phyloP scores from a whole-genome alignment of 2,329 filamentous ascomycete species.

The Aspergillus alliaceus region DNA sequence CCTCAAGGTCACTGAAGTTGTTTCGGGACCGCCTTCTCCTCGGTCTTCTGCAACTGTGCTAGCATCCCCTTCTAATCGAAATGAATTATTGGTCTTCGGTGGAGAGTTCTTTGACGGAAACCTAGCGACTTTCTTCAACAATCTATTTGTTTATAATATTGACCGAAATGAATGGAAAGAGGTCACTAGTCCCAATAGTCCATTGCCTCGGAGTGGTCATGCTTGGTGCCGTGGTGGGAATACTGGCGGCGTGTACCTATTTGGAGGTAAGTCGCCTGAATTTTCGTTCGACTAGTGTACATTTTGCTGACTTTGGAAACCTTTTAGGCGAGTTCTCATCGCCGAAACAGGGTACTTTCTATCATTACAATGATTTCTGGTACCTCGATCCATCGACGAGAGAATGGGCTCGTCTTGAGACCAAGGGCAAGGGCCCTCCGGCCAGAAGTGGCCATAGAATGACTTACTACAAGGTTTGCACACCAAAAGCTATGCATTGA shows the following conservation, averaged over 20 bases:
- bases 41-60: conserved; percentile 79
- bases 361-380: conserved; percentile 99
- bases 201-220: conserved; percentile 86
- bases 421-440: conserved; percentile 69
- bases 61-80: conserved; percentile 80
- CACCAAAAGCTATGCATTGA: background rate
- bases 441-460: conserved; percentile 91
- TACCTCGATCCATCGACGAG: conserved; percentile 76
- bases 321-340: conserved; percentile 77
- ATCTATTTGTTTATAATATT: conserved; percentile 69
- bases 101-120: conserved; percentile 96
- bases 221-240: conserved; percentile 92
- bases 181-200: conserved; percentile 87
- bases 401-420: conserved; percentile 90
- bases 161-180: conserved; percentile 87
- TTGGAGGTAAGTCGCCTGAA: conserved; percentile 60
- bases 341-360: conserved; percentile 96
- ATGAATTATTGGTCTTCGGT: conserved; percentile 87
- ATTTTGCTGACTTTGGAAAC: background rate
- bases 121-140: conserved; percentile 70
- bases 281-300: background rate
- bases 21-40: conserved; percentile 70
- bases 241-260: conserved; percentile 81
- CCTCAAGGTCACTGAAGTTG: conserved; percentile 84
- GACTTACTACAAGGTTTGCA: conserved; percentile 77